Base-by-base conservation (phyloP, 2,329 filamentous ascomycete species). In the Paracamarosporium sp. region DNA sequence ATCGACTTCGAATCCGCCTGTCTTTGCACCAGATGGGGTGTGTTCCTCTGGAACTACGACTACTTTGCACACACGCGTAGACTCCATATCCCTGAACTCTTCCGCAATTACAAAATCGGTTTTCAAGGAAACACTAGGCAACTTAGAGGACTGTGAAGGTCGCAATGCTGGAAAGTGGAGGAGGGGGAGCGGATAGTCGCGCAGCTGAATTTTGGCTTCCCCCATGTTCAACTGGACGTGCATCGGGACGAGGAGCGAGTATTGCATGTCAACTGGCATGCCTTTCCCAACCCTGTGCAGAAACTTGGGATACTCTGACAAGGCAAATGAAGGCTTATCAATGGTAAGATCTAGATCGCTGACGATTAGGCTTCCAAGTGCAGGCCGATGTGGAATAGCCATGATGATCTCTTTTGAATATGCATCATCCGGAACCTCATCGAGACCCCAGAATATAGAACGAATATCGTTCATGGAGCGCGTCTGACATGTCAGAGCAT, bases 31-130 rank as follows among this genome's bases (percentile, higher is more conserved):
- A n/a, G 79, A 67, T 25, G 76, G 72, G 50, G 81, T 80, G 57
- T 81, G 84, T 28, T 83, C 83, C 1, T 90, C 86, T 0, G 94
- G 93, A 1, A 97, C 87, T 53, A 99, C 90, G 58, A 95, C 88
- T 13, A 99, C 90, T 58, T 87, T 85, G 50, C 96, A 90, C 66
- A 90, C 86, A 33, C 94, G 86, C 1, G 89, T 90, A 2, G 93
- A 96, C 72, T 94, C 88, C 13, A 86, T 78, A 20, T 92, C 91
- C 59, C 93, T 86, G 67, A 89, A 97, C 74, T 99, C 96, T 78
- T 99, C 95, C 0, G 93, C 96, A 60, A 99, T 89, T 5, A 99
- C 93, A 73, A 99, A 97, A 70, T 99, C 92, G 1, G 93, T 91
- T 65, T 88, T 90, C 52, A 99, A 81, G 0, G 91, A 92, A 73